Evolutionary conservation across 495 filamentous ascomycete species (phyloP).

Genomic region (Xylaria bambusicola): DNA sequence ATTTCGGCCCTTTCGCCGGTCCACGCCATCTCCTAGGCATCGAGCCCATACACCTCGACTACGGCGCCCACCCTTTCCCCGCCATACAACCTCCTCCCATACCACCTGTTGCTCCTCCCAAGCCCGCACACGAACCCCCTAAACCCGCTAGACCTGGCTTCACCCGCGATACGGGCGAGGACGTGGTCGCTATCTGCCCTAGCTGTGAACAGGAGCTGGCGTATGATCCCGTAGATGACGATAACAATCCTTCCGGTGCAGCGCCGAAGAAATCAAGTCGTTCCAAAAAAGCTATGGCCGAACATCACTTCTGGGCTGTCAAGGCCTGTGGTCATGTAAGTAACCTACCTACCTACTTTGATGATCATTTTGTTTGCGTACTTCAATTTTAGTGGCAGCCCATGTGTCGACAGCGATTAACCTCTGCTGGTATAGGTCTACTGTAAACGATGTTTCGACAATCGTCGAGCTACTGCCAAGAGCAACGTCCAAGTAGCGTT

Average conservation of each 20-base stretch:
- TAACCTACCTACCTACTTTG: constrained; percentile 4
- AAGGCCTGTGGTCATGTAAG: constrained; percentile 53
- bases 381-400: too few relatives aligned
- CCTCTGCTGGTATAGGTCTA: too few relatives aligned
- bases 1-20: neutral
- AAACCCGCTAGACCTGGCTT: constrained; percentile 41
- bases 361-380: constrained; percentile 4
- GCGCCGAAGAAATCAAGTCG: constrained; percentile 40
- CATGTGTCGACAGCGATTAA: too few relatives aligned
- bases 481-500: constrained; percentile 24
- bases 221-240: constrained; percentile 42
- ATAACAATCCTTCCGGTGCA: constrained; percentile 17
- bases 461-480: constrained; percentile 31
- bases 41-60: constrained; percentile 23
- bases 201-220: constrained; percentile 49
- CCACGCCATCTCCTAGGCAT: constrained; percentile 6
- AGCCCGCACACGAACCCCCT: constrained; percentile 38
- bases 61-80: constrained; percentile 23
- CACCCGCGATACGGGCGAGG: constrained; percentile 42
- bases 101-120: constrained; percentile 16
- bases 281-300: constrained; percentile 44
- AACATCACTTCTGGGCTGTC: constrained; percentile 54
- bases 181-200: constrained; percentile 45
- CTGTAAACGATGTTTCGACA: constrained; percentile 48
- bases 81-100: neutral